These are phyloP conservation scores for Akanthomyces uredinophilus DNA, from an alignment of 2,329 filamentous ascomycete genomes.

Conservation along the genomic window DNA sequence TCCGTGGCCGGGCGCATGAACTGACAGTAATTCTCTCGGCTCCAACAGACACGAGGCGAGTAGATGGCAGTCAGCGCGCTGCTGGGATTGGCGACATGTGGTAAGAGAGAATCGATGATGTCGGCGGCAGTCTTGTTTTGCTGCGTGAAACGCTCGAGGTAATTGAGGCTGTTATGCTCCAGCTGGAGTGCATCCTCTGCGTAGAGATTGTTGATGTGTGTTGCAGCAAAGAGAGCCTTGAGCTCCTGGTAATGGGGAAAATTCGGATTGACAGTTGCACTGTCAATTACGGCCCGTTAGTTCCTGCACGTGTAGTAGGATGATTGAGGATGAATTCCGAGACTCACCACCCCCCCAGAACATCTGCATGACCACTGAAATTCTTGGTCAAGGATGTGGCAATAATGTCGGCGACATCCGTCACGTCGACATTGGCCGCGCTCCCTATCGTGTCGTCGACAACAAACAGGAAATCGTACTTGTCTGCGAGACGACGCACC, in stretches of 20 bases:
- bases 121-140: conserved; percentile 33
- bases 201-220: conserved; percentile 34
- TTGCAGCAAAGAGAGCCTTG: conserved; percentile 19
- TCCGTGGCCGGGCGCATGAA: conserved; percentile 30
- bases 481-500: conserved; percentile 23
- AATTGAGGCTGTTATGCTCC: conserved; percentile 34
- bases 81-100: conserved; percentile 13
- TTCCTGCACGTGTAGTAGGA: not conserved
- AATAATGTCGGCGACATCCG: conserved; percentile 38
- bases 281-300: conserved; percentile 15
- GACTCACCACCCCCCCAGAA: conserved; percentile 35
- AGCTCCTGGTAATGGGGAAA: conserved; percentile 30
- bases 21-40: conserved; percentile 24
- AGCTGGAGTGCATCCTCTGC: conserved; percentile 35
- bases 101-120: conserved; percentile 28
- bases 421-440: conserved; percentile 39
- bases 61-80: conserved; percentile 29
- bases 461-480: conserved; percentile 32
- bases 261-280: conserved; percentile 35
- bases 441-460: conserved; percentile 38
- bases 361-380: conserved; percentile 47
- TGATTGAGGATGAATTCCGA: not conserved
- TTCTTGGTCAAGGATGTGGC: conserved; percentile 45
- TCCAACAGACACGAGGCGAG: conserved; percentile 33
- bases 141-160: conserved; percentile 27